Base-by-base conservation (phyloP, 495 filamentous ascomycete species). In the Lepidopterella palustris region DNA sequence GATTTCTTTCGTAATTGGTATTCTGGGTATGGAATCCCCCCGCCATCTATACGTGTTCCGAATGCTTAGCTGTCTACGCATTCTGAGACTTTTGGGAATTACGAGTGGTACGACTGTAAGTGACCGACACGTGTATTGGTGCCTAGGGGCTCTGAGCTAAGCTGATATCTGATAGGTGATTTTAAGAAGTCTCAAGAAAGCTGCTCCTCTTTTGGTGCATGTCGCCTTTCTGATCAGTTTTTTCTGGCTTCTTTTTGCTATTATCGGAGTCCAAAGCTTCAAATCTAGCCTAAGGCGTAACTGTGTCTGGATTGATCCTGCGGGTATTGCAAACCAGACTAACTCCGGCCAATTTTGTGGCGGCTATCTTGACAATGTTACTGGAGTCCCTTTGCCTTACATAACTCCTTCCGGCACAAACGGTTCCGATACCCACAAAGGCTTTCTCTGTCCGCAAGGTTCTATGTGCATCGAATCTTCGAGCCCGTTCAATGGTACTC, bases 231-330 rank as follows among this genome's bases (percentile, higher is more conserved):
- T 99, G 15, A 95, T 99, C 70, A 85, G 90, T 25, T 99, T 99
- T 75, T 99, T 99, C 71, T 99, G 93, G 93, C 85, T 99, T 45
- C 77, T 99, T 6, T 99, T 99, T 74, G 95, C 92, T 27, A 95
- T 99, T 62, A 82, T 97, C 45, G 93, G 95, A 1, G 86, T 97
- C 15, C 93, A 99, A 73, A 93, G 87, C 73, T 99, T 99, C 81
- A 99, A 99, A 72, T 88, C 90, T 6, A 97, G 93, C 68, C 76
- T 97, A 27, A 81, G 85, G 64, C 86, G 93, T 29, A 88, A 82
- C 57, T 99, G 93, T 69, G 85, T 92, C 20, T 99, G 92, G 92
- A 71, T 84, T 55, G 85, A 88, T 58, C 84, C 76, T 2, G 48
- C 49, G 3, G 66, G 58, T 11, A 26, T 32, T 1, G 42, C 64